phyloP scores from a whole-genome alignment of 2,329 filamentous ascomycete species.

The Verticillium nonalfalfae region DNA sequence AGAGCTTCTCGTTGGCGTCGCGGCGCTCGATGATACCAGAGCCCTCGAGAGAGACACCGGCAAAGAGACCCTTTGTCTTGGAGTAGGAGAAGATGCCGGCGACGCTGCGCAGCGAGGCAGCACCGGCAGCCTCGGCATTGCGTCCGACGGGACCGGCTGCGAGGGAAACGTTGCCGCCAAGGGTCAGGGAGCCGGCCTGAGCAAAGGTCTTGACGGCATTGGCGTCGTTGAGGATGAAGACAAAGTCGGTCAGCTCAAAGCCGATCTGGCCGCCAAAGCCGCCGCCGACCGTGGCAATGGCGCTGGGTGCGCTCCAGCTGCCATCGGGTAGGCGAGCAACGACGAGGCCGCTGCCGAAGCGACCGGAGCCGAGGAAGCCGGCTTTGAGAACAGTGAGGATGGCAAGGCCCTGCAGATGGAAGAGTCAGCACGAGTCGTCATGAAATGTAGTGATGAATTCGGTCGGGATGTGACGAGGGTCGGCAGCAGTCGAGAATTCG shows the following conservation, averaged over 20 bases:
- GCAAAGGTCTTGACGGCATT: slow-evolving; percentile 89
- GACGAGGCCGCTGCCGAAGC: slow-evolving; percentile 77
- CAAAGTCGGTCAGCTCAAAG: slow-evolving; percentile 87
- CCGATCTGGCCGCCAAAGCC: slow-evolving; percentile 84
- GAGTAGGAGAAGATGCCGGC: slow-evolving; percentile 94
- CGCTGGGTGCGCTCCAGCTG: slow-evolving; percentile 74
- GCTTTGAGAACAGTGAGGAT: slow-evolving; percentile 84
- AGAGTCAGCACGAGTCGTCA: background rate
- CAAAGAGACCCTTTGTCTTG: slow-evolving; percentile 96
- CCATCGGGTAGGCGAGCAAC: slow-evolving; percentile 74
- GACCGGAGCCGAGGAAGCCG: slow-evolving; percentile 75
- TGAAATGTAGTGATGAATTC: background rate
- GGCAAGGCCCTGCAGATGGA: slow-evolving; percentile 57
- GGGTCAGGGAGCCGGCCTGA: slow-evolving; percentile 81
- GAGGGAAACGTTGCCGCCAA: slow-evolving; percentile 94
- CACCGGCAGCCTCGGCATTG: slow-evolving; percentile 93
- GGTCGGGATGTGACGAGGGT: background rate
- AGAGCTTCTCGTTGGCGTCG: slow-evolving; percentile 96
- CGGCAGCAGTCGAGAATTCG: background rate
- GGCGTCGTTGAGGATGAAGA: slow-evolving; percentile 95
- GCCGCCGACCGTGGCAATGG: slow-evolving; percentile 73
- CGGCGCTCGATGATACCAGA: slow-evolving; percentile 88
- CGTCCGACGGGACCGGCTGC: slow-evolving; percentile 89
- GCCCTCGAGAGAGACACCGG: slow-evolving; percentile 89
- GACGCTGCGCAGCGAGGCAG: slow-evolving; percentile 82